Evolutionary conservation across 352 stramenopile genomes (phyloP), one percentile per base, ranked within the genome.

Genomic region (Lagenidium sp.): DNA sequence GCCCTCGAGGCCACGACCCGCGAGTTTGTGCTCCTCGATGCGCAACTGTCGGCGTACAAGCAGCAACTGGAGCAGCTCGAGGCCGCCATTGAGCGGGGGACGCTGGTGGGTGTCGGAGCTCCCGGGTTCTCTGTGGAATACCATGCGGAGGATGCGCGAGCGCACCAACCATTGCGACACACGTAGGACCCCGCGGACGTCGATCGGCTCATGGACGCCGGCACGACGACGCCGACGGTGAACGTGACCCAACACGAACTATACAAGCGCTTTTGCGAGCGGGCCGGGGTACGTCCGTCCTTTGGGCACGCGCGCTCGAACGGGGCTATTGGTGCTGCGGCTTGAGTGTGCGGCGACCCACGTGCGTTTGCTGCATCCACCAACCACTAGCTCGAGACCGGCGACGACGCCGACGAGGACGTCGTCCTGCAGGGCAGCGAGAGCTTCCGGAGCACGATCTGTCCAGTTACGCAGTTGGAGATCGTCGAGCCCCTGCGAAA

Each of bases 351-450:
- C 45, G 30, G 32, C 15, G 13, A n/a, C 26, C 0, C 12, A 4
- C 12, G 39, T 20, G 28, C 35, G 5, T 44, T 16, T 37, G 37
- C 19, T 23, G 13, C 34, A 31, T 35, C 36, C 23, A 35, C 4
- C 28, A 21, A 19, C 1, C 11, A 38, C n/a, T 49, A 93, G 81
- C 88, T 93, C 53, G 78, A 89, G 32, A 37, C 82, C 26, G 74
- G 69, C 32, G 57, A 63, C 16, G 73, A 89, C 24, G 78, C 47
- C 15, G 69, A 93, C 23, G 77, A 81, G 18, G 81, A 93, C 35
- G 74, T 93, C 26, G 66, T 82, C 2, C 74, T 93, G 35, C 81
- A 91, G 30, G 69, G 88, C 36, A 89, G 68, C 37, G 79, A 91
- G 52, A 91, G 77, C 48, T 61, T 45, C 25, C 70, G 64, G 34